phyloP scores from a whole-genome alignment of 169 alveolate species.

The Perkinsus chesapeaki region DNA sequence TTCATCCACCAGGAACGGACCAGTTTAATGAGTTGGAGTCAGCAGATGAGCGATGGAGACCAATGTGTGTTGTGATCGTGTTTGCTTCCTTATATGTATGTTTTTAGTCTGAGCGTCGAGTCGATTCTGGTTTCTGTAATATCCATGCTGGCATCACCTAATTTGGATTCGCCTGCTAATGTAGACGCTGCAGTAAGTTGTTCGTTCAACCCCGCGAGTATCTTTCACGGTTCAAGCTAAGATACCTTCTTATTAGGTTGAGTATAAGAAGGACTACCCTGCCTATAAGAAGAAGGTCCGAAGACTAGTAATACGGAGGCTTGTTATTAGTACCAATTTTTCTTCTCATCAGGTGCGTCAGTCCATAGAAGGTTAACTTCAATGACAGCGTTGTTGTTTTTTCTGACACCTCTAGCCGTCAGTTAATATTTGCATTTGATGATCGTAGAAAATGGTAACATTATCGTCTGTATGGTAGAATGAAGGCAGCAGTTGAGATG shows the following conservation, averaged over 20 bases:
- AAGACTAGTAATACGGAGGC: background rate
- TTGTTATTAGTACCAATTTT: background rate
- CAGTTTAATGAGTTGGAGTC: constrained; percentile 86
- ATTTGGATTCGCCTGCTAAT: constrained; percentile 92
- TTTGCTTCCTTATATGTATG: background rate
- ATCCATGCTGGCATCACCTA: constrained; percentile 93
- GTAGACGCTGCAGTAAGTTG: constrained; percentile 82
- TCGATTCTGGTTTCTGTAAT: constrained; percentile 86
- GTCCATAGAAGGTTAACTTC: background rate
- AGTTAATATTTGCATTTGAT: background rate
- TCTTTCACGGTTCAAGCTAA: background rate
- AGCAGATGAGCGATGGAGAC: constrained; percentile 98
- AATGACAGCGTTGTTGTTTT: background rate
- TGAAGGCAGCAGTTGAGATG: background rate
- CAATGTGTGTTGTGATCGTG: constrained; percentile 51
- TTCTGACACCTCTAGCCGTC: background rate
- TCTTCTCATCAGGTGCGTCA: background rate
- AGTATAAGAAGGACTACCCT: background rate
- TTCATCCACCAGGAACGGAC: constrained; percentile 94
- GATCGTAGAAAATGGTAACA: background rate
- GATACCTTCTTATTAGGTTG: constrained; percentile 3
- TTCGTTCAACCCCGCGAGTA: background rate
- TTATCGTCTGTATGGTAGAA: background rate
- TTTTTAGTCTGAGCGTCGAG: constrained; percentile 72
- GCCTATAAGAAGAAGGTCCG: background rate